Conservation (phyloP, 208 protist genomes). For the Trypanosoma conorhini region DNA sequence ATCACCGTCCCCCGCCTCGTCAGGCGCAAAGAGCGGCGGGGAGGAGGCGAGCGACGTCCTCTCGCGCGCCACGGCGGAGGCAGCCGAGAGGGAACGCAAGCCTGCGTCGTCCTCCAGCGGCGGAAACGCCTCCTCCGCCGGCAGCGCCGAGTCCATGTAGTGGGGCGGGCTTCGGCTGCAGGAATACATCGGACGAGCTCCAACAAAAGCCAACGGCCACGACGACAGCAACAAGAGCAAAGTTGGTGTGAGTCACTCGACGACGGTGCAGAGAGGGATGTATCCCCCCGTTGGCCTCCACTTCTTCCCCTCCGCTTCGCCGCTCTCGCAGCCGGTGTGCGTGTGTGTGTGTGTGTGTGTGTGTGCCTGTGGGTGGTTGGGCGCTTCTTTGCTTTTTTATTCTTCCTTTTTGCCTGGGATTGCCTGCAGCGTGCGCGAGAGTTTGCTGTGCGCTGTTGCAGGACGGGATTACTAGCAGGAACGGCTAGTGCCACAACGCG, state of each 20-base stretch:
- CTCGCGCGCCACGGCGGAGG: neutral
- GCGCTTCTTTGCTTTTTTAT: neutral
- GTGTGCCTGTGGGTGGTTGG: neutral
- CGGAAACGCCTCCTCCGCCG: neutral
- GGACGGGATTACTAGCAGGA: neutral
- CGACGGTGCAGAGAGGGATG: too few relatives aligned
- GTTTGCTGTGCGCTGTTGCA: neutral
- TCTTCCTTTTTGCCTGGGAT: neutral
- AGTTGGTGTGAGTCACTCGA: neutral
- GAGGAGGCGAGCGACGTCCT: neutral
- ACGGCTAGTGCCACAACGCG: neutral
- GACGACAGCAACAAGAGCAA: neutral
- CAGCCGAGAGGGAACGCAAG: neutral
- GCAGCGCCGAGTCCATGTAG: neutral
- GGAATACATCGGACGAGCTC: neutral
- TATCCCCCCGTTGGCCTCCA: neutral
- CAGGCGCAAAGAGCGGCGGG: neutral
- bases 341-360: conserved; percentile 13
- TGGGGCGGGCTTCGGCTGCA: neutral
- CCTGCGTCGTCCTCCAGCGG: neutral
- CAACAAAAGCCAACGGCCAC: neutral
- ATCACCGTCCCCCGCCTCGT: neutral
- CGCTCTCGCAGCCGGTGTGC: neutral
- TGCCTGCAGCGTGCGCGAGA: too few relatives aligned
- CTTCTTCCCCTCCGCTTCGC: neutral